These are phyloP conservation scores for Ceratobasidium sp. DNA, from an alignment of 1,284 basidiomycete genomes.

Conservation along the genomic window DNA sequence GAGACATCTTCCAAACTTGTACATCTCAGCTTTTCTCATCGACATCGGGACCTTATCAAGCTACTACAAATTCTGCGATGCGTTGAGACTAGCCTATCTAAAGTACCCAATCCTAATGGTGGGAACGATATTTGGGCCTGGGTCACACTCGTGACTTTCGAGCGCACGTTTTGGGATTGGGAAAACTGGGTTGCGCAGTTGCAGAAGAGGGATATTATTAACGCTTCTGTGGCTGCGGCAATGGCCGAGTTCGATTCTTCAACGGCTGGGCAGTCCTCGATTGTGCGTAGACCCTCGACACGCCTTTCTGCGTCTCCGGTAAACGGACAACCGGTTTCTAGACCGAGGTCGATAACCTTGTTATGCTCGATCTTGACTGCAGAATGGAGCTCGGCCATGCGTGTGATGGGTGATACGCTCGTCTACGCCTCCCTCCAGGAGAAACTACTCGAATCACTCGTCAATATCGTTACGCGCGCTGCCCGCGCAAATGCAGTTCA, in stretches of 20 bases:
- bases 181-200: background rate
- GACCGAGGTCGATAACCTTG: background rate
- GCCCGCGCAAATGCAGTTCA: background rate
- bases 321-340: background rate
- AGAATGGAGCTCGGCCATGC: background rate
- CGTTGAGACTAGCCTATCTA: background rate
- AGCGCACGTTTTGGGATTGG: constrained; percentile 8
- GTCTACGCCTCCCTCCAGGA: background rate
- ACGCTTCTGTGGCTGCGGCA: background rate
- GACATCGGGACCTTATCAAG: background rate
- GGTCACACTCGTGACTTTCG: background rate
- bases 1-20: background rate
- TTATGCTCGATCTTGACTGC: background rate
- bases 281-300: background rate
- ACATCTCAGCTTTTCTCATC: constrained; percentile 19
- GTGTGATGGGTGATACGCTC: background rate
- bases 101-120: background rate
- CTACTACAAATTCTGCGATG: background rate
- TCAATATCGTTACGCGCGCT: background rate
- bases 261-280: background rate
- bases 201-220: background rate
- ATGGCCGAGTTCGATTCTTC: background rate
- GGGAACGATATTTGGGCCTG: background rate
- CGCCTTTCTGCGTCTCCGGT: background rate
- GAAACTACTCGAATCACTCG: background rate